Conservation (phyloP, 228 moss, liverwort and hornwort species). For the Sphagnum magellanicum region DNA sequence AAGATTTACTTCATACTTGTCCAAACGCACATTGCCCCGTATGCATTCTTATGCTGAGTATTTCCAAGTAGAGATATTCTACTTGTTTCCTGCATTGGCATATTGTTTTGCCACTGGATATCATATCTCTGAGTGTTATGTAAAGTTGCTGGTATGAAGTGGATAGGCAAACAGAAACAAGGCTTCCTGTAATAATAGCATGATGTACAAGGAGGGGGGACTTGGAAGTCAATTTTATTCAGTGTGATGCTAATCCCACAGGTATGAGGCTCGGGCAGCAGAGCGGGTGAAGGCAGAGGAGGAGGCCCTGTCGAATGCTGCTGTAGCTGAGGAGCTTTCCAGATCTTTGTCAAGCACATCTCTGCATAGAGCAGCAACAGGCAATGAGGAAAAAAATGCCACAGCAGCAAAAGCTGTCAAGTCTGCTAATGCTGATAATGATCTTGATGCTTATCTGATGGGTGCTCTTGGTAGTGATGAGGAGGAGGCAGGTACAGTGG, state of each 20-base stretch:
- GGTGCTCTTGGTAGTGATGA: slow-evolving; percentile 81
- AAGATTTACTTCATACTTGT: slow-evolving; percentile 92
- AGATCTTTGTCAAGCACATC: slow-evolving; percentile 31
- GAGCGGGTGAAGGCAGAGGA: slow-evolving; percentile 51
- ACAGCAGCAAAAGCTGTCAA: slow-evolving; percentile 27
- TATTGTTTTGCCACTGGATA: no score
- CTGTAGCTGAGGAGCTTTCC: slow-evolving; percentile 27
- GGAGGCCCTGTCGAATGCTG: slow-evolving; percentile 17
- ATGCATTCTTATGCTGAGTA: slow-evolving; percentile 11
- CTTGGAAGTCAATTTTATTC: no score
- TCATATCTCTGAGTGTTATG: no score
- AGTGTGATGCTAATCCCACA: slow-evolving; percentile 2
- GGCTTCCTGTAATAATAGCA: no score
- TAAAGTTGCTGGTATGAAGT: no score
- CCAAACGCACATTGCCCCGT: slow-evolving; percentile 63
- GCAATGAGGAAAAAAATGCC: slow-evolving; percentile 15
- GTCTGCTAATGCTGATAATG: slow-evolving; percentile 57
- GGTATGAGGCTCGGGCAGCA: slow-evolving; percentile 55
- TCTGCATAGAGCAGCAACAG: slow-evolving; percentile 23
- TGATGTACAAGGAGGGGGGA: no score
- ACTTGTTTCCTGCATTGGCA: no score
- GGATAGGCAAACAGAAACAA: no score
- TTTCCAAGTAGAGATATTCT: no score
- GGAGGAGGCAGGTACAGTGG: slow-evolving; percentile 53
- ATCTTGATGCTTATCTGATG: slow-evolving; percentile 85